Percentiles rank a stretch among this genome's conserved stretches.
phyloP scores from a whole-genome alignment of 305 asterid genomes.

The Fraxinus dipetala region DNA sequence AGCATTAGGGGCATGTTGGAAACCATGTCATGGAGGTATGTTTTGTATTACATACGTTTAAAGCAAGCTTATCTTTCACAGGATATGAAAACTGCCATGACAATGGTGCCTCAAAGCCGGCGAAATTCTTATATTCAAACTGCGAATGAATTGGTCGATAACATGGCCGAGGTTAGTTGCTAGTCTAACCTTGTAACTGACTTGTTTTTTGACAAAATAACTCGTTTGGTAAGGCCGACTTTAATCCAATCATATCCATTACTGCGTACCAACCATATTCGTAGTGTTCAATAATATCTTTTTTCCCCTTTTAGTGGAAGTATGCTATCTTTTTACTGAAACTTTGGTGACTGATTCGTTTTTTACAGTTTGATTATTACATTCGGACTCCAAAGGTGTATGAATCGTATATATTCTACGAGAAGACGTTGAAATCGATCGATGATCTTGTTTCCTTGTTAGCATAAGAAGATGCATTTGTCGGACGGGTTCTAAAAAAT shows the following conservation, averaged over 20 bases:
- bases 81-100: conserved; percentile 61
- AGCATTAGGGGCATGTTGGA: conserved; percentile 65
- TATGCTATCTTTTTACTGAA: neutral
- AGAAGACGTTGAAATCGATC: conserved; percentile 76
- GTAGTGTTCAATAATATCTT: neutral
- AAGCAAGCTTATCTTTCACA: conserved; percentile 63
- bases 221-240: neutral
- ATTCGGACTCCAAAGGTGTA: conserved; percentile 81
- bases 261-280: neutral
- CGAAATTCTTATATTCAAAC: conserved; percentile 40
- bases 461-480: conserved; percentile 26
- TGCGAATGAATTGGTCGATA: conserved; percentile 65
- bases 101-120: conserved; percentile 43
- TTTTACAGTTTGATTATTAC: conserved; percentile 63
- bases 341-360: neutral
- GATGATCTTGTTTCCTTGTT: conserved; percentile 69
- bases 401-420: conserved; percentile 73
- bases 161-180: conserved; percentile 66
- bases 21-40: conserved; percentile 71
- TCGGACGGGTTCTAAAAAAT: neutral
- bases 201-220: neutral
- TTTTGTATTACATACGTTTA: conserved; percentile 52
- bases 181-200: neutral
- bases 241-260: neutral
- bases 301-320: neutral